These are phyloP conservation scores for Penicillium digitatum DNA, from an alignment of 2,329 filamentous ascomycete genomes.

Conservation along the genomic window DNA sequence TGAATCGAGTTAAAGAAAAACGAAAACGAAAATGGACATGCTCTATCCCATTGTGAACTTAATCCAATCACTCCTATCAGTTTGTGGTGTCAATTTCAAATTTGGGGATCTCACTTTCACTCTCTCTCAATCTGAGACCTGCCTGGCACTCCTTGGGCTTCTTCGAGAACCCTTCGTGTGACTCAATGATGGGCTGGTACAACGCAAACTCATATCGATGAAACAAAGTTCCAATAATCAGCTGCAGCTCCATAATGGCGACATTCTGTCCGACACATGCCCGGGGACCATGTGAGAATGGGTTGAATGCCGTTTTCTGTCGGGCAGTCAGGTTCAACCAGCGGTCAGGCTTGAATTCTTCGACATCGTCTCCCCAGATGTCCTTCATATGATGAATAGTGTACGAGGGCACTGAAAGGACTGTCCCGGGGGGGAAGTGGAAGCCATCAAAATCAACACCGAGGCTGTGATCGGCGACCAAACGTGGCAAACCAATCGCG, in stretches of 20 bases:
- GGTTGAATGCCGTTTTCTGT: slow-evolving; percentile 37
- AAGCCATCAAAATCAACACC: slow-evolving; percentile 14
- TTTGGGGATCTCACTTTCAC: not conserved
- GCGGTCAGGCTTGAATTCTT: slow-evolving; percentile 39
- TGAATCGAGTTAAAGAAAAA: not conserved
- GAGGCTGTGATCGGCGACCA: slow-evolving; percentile 21
- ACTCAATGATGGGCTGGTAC: slow-evolving; percentile 17
- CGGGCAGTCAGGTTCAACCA: slow-evolving; percentile 29
- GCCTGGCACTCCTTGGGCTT: slow-evolving; percentile 22
- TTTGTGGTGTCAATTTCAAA: not conserved
- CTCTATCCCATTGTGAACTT: not conserved
- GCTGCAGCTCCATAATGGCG: slow-evolving; percentile 41
- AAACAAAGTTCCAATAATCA: slow-evolving; percentile 35
- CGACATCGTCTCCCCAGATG: slow-evolving; percentile 42
- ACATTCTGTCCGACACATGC: slow-evolving; percentile 45
- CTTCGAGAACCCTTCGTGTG: slow-evolving; percentile 24
- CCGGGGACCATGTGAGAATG: slow-evolving; percentile 42
- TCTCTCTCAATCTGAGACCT: slow-evolving; percentile 15
- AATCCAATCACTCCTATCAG: not conserved
- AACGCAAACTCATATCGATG: slow-evolving; percentile 21
- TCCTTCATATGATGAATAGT: slow-evolving; percentile 41
- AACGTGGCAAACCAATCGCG: slow-evolving; percentile 21
- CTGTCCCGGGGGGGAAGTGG: slow-evolving; percentile 29
- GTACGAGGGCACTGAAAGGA: slow-evolving; percentile 41
- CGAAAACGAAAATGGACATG: not conserved